Evolutionary conservation across 768 basidiomycete genomes (phyloP), one percentile per base, ranked within the genome.

Genomic region (Boletus insuetus): DNA sequence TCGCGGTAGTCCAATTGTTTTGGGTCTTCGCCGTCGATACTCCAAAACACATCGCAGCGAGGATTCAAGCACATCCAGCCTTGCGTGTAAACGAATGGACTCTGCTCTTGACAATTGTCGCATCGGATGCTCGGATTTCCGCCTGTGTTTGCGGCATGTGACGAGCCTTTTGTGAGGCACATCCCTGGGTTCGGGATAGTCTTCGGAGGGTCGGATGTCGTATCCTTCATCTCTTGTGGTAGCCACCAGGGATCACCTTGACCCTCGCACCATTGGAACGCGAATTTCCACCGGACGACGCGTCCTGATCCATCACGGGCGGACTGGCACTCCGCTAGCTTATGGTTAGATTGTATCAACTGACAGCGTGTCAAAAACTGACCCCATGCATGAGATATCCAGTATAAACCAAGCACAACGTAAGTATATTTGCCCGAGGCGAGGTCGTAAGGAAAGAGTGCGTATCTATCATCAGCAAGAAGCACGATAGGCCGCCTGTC

Each of bases 231-330:
- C 13, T 46, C 46, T 16, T 29, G 62, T 11, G 58, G 59, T 70
- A 49, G 44, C 80, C 81, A 83, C 82, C 82, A 82, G 1, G 81
- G 80, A 38, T 68, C 61, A 6, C 71, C 88, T 73, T 92, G 91
- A 41, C 76, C 79, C 56, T 85, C 80, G 58, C 88, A 89, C 89
- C 90, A 93, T 60, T 87, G 86, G 59, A 93, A 93, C 6, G 86
- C 84, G 62, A 93, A 91, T 66, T 92, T 93, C 66, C 83, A 89
- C 8, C 90, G 77, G 13, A 89, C 78, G n/a, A 89, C 82, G n/a
- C 70, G 73, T 12, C 81, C 80, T 32, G 61, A 68, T 17, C 73
- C 70, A 55, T 81, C 83, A 39, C 68, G 69, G 7, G 80, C 72
- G 1, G 76, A 62, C 61, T 89, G 82, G 54, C 79, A 81, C 72